Percentiles rank a stretch among this genome's conserved stretches.
Evolutionary conservation across 257 asterid genomes (phyloP).

Genomic region (Solanum ossicruentum): DNA sequence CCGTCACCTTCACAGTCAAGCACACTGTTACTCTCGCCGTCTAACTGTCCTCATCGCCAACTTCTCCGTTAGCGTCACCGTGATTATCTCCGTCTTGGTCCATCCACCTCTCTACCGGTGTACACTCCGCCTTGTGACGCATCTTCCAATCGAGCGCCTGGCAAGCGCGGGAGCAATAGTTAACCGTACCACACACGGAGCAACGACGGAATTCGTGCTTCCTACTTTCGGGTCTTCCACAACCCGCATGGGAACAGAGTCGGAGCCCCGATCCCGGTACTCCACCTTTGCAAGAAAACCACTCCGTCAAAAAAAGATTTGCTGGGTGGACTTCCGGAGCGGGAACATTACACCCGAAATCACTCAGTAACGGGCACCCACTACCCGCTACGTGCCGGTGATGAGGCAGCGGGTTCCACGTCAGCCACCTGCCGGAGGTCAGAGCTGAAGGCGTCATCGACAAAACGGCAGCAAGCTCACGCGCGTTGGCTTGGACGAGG

Average conservation of each 20-base stretch:
- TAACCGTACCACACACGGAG: constrained; percentile 80
- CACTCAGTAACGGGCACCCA: constrained; percentile 66
- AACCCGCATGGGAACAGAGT: constrained; percentile 65
- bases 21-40: background rate
- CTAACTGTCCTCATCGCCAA: constrained; percentile 15
- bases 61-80: constrained; percentile 7
- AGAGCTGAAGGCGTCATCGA: constrained; percentile 30
- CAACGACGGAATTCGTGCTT: constrained; percentile 84
- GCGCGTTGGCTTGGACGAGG: constrained; percentile 78
- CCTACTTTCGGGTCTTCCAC: constrained; percentile 88
- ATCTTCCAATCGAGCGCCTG: constrained; percentile 95
- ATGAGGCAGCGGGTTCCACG: constrained; percentile 28
- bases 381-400: constrained; percentile 30
- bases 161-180: constrained; percentile 94
- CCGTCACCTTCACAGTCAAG: constrained; percentile 45
- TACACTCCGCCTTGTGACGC: constrained; percentile 77
- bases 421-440: constrained; percentile 44
- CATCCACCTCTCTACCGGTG: constrained; percentile 41
- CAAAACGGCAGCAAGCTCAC: constrained; percentile 61
- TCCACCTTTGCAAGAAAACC: constrained; percentile 33
- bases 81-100: constrained; percentile 17
- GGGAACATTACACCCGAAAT: constrained; percentile 89
- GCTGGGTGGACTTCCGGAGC: constrained; percentile 74
- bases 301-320: constrained; percentile 51
- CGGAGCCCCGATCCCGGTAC: constrained; percentile 50